These are phyloP conservation scores for Phytophthora ramorum DNA, from an alignment of 352 stramenopile species.

Conservation along the genomic window DNA sequence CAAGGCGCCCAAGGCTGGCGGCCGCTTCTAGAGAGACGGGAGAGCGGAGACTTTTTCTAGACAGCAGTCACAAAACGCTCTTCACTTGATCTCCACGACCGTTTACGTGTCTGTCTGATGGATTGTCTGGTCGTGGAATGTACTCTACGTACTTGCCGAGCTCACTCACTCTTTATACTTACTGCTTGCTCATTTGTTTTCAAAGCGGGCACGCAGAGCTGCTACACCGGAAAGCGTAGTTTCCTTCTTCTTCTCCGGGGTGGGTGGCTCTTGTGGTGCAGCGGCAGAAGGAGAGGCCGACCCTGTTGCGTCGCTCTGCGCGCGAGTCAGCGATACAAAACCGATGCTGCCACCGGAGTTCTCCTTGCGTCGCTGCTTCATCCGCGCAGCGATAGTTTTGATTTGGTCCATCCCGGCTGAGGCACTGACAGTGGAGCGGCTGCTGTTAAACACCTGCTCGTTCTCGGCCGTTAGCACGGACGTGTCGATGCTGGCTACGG, in stretches of 20 bases:
- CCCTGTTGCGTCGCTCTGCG: slow-evolving; percentile 34
- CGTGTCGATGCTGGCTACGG: slow-evolving; percentile 70
- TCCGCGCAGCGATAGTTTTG: slow-evolving; percentile 72
- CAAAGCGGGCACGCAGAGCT: slow-evolving; percentile 77
- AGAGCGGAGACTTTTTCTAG: slow-evolving; percentile 12
- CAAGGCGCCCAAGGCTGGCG: slow-evolving; percentile 54
- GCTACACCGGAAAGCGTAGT: slow-evolving; percentile 59
- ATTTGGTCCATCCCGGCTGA: slow-evolving; percentile 67
- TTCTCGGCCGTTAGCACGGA: slow-evolving; percentile 34
- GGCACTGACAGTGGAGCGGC: slow-evolving; percentile 17
- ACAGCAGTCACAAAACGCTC: slow-evolving; percentile 26
- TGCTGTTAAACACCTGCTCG: slow-evolving; percentile 25
- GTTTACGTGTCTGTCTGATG: slow-evolving; percentile 11
- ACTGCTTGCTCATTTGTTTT: slow-evolving; percentile 48
- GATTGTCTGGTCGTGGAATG: slow-evolving; percentile 1
- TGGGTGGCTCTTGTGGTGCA: slow-evolving; percentile 8
- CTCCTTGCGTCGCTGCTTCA: slow-evolving; percentile 72
- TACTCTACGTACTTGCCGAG: not conserved
- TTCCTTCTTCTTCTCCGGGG: slow-evolving; percentile 34
- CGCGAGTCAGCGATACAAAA: slow-evolving; percentile 32
- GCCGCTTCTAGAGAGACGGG: slow-evolving; percentile 32
- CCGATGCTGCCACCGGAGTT: slow-evolving; percentile 29
- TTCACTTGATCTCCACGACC: slow-evolving; percentile 15
- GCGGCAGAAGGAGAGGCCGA: slow-evolving; percentile 14
- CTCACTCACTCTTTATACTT: slow-evolving; percentile 18